A percentile compares a stretch with the other conserved stretches of the same genome.
Conservation (phyloP, 352 stramenopile species). For the Pythium grandisporangium region DNA sequence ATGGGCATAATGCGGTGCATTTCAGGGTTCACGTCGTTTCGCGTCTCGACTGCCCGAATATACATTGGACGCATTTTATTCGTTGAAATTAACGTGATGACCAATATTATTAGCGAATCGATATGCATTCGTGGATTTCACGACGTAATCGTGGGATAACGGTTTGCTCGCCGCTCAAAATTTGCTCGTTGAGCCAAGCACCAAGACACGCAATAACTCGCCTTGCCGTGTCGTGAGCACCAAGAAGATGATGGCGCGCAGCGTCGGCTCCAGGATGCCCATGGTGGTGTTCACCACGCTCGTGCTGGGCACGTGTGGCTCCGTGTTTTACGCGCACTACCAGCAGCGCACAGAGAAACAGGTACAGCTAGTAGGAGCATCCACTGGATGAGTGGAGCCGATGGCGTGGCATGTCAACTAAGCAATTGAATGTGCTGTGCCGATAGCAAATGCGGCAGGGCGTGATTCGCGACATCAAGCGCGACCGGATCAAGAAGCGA, state of each 20-base stretch:
- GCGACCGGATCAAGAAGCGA: conserved; percentile 43
- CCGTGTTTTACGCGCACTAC: conserved; percentile 73
- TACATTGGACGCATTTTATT: neutral
- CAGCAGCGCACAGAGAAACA: conserved; percentile 68
- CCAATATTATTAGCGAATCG: conserved; percentile 2
- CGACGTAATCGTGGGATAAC: no score
- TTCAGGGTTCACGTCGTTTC: conserved; percentile 11
- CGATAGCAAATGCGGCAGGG: conserved; percentile 53
- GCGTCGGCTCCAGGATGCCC: conserved; percentile 30
- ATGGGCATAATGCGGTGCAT: no score
- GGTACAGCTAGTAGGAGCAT: conserved; percentile 19
- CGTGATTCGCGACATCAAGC: conserved; percentile 77
- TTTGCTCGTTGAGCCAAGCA: no score
- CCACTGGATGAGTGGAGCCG: no score
- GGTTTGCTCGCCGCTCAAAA: no score
- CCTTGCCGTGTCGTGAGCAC: no score
- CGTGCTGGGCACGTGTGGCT: conserved; percentile 31
- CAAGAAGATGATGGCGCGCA: conserved; percentile 10
- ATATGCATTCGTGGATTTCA: neutral
- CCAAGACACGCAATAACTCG: no score
- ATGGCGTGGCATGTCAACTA: no score
- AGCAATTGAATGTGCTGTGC: no score
- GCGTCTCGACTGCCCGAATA: no score
- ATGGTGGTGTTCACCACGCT: conserved; percentile 33
- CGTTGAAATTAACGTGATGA: neutral